Base-by-base conservation (phyloP, 2,329 filamentous ascomycete species). In the Colletotrichum theobromicola region DNA sequence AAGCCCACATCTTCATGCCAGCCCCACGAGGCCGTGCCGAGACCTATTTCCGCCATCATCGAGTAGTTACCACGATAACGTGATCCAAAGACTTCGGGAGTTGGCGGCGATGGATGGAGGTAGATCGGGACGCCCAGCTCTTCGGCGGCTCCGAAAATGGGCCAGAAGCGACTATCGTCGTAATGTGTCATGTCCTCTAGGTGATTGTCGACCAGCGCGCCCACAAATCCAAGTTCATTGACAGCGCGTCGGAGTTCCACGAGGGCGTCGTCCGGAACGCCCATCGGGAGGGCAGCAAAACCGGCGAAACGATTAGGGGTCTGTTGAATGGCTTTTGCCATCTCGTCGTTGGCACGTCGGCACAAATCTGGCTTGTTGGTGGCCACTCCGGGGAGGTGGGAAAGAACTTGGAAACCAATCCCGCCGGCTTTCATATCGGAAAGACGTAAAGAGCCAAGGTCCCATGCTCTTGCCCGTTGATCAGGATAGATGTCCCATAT, bases 1-100 rank as follows among this genome's bases (percentile, higher is more conserved):
- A 60, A 21, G 5, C 57, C 57, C 28, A 21, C n/a, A 0, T 60
- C 57, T 1, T 32, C 21, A 5, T 60, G 28, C 57, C 57, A 60
- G 0, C 30, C 28, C 12, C 28, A 32, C 0, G 28, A n/a, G 0
- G 28, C 28, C 18, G 13, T n/a, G 0, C 10, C n/a, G 0, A 60
- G 57, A 15, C 28, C 57, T 21, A 50, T 50, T 18, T 60, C 32
- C 12, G 57, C 4, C 16, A 35, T 32, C 1, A 28, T 16, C 2
- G 30, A 21, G 7, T 10, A n/a, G 15, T 32, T 15, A 32, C 57
- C 30, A 12, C 57, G 18, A 15, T 60, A 34, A n/a, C 16, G 30
- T 16, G 28, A 28, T 13, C 21, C 16, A 5, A 60, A 28, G 2
- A 34, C 0, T n/a, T 32, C 12, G 0, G 28, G 28, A 4, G 18